phyloP scores from a whole-genome alignment of 441 rosid genomes.

The Bocquillonia castaneifolia region DNA sequence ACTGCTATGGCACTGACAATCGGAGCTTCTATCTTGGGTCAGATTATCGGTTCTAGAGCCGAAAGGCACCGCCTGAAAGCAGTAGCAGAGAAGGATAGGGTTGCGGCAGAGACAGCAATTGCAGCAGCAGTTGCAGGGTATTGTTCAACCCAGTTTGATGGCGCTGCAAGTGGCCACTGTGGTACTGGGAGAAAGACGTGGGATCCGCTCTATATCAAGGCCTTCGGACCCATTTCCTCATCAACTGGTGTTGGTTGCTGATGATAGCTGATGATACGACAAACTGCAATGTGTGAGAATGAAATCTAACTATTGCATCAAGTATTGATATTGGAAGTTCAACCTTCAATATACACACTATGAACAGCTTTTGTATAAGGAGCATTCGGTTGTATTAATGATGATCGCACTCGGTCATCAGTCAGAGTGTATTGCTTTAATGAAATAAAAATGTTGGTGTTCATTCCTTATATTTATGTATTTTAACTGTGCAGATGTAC shows the following conservation, averaged over 20 bases:
- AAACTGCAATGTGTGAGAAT: background rate
- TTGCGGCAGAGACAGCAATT: constrained; percentile 20
- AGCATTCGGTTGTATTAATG: background rate
- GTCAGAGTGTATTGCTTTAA: background rate
- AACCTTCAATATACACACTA: background rate
- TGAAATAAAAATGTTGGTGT: constrained; percentile 2
- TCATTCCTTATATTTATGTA: too few relatives aligned
- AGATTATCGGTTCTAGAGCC: constrained; percentile 78
- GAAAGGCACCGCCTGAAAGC: constrained; percentile 62
- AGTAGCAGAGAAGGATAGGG: constrained; percentile 29
- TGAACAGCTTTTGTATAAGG: background rate
- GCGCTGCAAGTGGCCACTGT: constrained; percentile 29
- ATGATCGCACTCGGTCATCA: background rate
- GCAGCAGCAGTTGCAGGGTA: constrained; percentile 22
- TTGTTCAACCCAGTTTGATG: constrained; percentile 22
- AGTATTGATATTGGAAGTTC: background rate
- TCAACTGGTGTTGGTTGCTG: constrained; percentile 28
- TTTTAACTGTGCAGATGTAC: too few relatives aligned
- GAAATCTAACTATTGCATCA: constrained; percentile 1
- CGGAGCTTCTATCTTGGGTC: constrained; percentile 76
- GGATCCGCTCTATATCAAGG: constrained; percentile 23
- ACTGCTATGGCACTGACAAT: constrained; percentile 81
- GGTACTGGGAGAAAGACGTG: constrained; percentile 33
- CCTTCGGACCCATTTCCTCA: constrained; percentile 15
- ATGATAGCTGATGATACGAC: constrained; percentile 26